A percentile compares a stretch with the other conserved stretches of the same genome.
Conservation (phyloP, 2,329 filamentous ascomycete genomes). For the Penicillium sp. region DNA sequence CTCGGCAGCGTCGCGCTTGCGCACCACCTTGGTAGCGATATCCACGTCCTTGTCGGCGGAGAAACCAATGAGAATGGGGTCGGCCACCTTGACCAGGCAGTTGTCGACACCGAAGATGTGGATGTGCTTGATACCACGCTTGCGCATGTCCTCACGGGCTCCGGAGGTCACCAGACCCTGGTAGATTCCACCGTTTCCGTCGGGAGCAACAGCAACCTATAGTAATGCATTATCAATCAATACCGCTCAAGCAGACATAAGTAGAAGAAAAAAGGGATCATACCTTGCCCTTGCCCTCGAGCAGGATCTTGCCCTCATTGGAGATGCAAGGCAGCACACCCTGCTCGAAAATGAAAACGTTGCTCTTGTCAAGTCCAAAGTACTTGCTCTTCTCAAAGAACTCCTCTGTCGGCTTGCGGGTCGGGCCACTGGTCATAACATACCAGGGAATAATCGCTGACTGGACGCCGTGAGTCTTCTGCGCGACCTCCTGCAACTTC, state of each 20-base stretch:
- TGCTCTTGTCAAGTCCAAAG: constrained; percentile 83
- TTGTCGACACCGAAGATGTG: constrained; percentile 99
- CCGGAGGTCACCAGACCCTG: constrained; percentile 79
- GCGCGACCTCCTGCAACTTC: constrained; percentile 79
- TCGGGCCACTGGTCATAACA: constrained; percentile 98
- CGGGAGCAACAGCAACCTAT: constrained; percentile 84
- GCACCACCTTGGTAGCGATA: constrained; percentile 98
- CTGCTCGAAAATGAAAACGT: constrained; percentile 94
- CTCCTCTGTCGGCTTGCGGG: constrained; percentile 83
- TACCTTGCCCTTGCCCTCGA: constrained; percentile 84
- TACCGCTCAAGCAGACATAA: background rate
- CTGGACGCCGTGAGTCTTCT: constrained; percentile 63
- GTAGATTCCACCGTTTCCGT: constrained; percentile 97
- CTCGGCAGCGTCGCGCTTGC: constrained; percentile 95
- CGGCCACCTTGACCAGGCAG: constrained; percentile 97
- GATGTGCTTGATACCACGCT: constrained; percentile 88
- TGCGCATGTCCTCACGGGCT: constrained; percentile 82
- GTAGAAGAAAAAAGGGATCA: constrained; percentile 13
- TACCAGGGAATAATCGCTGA: constrained; percentile 86
- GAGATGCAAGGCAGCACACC: constrained; percentile 95
- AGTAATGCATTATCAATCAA: background rate
- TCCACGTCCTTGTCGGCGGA: constrained; percentile 84
- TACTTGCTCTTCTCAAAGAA: constrained; percentile 90
- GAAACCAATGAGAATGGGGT: constrained; percentile 94
- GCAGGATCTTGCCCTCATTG: constrained; percentile 94